Percentiles rank a stretch among this genome's conserved stretches.
These are phyloP conservation scores for Boletus rubropictus DNA, from an alignment of 768 basidiomycete species.

Conservation along the genomic window DNA sequence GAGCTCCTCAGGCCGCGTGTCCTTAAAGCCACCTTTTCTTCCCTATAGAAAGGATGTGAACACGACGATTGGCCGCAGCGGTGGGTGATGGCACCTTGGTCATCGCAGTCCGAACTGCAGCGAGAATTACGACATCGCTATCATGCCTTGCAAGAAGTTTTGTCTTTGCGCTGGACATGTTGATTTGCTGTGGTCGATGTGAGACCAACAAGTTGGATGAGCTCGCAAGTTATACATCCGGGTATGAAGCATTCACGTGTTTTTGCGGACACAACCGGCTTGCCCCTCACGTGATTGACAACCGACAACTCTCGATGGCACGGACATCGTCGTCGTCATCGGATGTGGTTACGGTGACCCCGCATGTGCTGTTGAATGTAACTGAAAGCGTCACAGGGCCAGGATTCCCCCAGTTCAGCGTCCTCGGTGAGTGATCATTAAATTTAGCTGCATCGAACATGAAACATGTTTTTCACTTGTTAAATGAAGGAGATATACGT, in stretches of 20 bases:
- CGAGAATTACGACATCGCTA: constrained; percentile 86
- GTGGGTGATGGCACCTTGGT: constrained; percentile 59
- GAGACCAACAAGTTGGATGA: neutral
- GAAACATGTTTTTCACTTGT: constrained; percentile 8
- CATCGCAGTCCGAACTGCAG: constrained; percentile 84
- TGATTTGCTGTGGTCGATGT: neutral
- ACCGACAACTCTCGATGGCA: neutral
- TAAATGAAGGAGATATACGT: constrained; percentile 14
- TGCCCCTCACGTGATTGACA: neutral
- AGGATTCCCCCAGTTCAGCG: constrained; percentile 11
- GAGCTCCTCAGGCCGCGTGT: constrained; percentile 78
- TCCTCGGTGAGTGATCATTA: constrained; percentile 11
- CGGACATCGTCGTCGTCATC: constrained; percentile 2
- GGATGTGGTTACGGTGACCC: constrained; percentile 17
- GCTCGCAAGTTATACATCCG: constrained; percentile 14
- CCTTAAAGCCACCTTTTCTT: constrained; percentile 86
- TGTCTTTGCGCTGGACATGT: constrained; percentile 41
- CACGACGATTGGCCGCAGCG: neutral
- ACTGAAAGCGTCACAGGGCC: constrained; percentile 15
- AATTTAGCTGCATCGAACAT: neutral
- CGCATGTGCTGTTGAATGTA: neutral
- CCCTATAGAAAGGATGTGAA: constrained; percentile 39
- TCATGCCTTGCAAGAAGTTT: constrained; percentile 65
- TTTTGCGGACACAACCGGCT: constrained; percentile 9
- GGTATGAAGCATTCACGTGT: constrained; percentile 21